Evolutionary conservation across 192 early-diverging fungal species (phyloP).

Genomic region (Backusella mclennaniae): DNA sequence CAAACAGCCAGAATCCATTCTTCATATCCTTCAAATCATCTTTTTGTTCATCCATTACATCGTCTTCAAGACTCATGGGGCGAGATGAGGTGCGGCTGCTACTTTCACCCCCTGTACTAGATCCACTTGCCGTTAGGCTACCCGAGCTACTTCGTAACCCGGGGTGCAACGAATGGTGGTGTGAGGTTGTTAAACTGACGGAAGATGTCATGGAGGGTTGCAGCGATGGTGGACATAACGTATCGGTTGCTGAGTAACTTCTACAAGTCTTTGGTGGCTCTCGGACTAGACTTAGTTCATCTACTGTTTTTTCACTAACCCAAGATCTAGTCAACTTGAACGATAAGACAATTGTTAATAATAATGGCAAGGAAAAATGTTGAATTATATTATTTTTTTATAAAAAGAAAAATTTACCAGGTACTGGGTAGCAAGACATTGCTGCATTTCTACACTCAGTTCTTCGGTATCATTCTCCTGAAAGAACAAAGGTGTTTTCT

Average conservation of each 20-base stretch:
- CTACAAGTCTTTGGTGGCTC: conserved; percentile 48
- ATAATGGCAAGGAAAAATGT: not conserved
- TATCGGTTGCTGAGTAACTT: not conserved
- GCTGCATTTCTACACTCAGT: conserved; percentile 49
- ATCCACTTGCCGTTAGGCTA: conserved; percentile 13
- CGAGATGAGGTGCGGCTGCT: conserved; percentile 23
- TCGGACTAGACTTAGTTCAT: conserved; percentile 64
- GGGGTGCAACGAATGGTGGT: not conserved
- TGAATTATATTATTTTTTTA: not conserved
- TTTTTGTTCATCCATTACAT: not conserved
- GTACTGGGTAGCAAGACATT: conserved; percentile 59
- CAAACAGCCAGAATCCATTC: conserved; percentile 17
- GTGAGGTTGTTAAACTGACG: not conserved
- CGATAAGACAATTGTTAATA: not conserved
- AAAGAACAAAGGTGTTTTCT: conserved; percentile 28
- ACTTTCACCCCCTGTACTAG: conserved; percentile 18
- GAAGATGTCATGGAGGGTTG: not conserved
- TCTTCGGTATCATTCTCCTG: conserved; percentile 37
- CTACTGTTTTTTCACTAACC: conserved; percentile 73
- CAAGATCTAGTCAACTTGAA: conserved; percentile 55
- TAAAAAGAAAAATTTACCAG: conserved; percentile 39
- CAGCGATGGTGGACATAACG: not conserved
- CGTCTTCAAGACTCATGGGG: conserved; percentile 30
- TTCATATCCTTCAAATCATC: not conserved
- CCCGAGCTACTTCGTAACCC: conserved; percentile 14